A percentile compares a stretch with the other conserved stretches of the same genome.
Evolutionary conservation across 176 grass and related monocot species (phyloP).

Genomic region (Alloteropsis semialata): DNA sequence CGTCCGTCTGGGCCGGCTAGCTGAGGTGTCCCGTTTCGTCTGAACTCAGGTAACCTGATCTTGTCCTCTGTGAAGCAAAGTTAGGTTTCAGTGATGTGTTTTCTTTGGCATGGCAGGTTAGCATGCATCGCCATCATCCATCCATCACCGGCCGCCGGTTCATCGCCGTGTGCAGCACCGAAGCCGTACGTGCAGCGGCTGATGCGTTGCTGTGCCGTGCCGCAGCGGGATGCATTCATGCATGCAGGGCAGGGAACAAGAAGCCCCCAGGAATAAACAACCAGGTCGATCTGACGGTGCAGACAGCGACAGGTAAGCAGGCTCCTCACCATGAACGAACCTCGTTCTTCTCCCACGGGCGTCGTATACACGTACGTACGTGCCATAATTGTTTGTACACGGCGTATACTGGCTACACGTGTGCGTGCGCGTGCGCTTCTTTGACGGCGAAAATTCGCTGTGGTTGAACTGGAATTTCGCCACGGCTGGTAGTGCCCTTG

Average conservation of each 20-base stretch:
- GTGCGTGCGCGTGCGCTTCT: neutral
- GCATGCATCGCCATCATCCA: neutral
- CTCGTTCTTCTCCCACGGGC: neutral
- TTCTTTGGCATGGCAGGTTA: neutral
- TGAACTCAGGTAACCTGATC: constrained; percentile 25
- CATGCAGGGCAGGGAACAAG: constrained; percentile 41
- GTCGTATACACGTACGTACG: neutral
- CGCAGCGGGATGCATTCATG: constrained; percentile 22
- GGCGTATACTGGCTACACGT: neutral
- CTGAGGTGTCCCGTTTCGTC: constrained; percentile 28
- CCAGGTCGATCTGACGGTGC: neutral
- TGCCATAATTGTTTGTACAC: neutral
- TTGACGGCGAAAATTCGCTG: constrained; percentile 23
- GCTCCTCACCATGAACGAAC: neutral
- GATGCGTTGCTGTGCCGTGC: constrained; percentile 29
- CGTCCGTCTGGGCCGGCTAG: neutral
- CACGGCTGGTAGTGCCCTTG: neutral
- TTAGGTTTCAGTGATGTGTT: constrained; percentile 33
- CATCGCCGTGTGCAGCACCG: neutral
- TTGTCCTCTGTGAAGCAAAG: constrained; percentile 17
- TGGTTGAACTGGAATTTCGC: neutral
- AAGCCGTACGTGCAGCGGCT: neutral
- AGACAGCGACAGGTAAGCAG: constrained; percentile 27
- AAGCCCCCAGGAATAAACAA: constrained; percentile 31
- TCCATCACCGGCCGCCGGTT: neutral